These are phyloP conservation scores for Trichoderma sp. DNA, from an alignment of 2,329 filamentous ascomycete species.

Conservation along the genomic window DNA sequence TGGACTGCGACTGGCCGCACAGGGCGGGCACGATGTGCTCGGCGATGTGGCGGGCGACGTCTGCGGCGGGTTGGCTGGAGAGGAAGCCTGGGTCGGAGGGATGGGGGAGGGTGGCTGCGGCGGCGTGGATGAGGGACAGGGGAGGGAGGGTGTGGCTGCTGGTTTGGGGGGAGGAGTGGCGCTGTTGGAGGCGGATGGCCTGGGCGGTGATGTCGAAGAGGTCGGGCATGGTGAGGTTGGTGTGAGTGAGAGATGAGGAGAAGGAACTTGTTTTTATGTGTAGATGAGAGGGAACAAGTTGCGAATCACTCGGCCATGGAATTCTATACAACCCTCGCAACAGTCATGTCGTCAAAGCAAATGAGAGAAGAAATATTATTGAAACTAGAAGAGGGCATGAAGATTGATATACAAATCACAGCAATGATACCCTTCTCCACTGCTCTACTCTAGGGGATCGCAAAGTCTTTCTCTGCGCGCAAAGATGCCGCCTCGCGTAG, in stretches of 20 bases:
- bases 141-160: constrained; percentile 43
- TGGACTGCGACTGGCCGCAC: constrained; percentile 64
- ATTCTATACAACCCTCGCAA: too few relatives aligned
- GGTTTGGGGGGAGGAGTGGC: constrained; percentile 27
- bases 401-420: too few relatives aligned
- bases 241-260: not conserved
- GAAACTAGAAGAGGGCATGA: too few relatives aligned
- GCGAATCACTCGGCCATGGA: not conserved
- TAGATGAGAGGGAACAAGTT: not conserved
- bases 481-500: not conserved
- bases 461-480: constrained; percentile 20
- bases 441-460: constrained; percentile 9
- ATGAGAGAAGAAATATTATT: too few relatives aligned
- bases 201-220: constrained; percentile 36
- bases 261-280: not conserved
- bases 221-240: constrained; percentile 32
- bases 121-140: constrained; percentile 39
- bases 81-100: constrained; percentile 40
- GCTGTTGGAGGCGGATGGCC: constrained; percentile 33
- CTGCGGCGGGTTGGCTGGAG: constrained; percentile 36
- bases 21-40: constrained; percentile 59
- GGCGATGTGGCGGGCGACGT: constrained; percentile 47
- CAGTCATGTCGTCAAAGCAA: too few relatives aligned
- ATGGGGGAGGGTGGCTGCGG: constrained; percentile 46
- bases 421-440: not conserved